Percentiles rank a stretch among this genome's conserved stretches.
Conservation (phyloP, 805 yeast genomes). For the Saturnispora kantuleensis region DNA sequence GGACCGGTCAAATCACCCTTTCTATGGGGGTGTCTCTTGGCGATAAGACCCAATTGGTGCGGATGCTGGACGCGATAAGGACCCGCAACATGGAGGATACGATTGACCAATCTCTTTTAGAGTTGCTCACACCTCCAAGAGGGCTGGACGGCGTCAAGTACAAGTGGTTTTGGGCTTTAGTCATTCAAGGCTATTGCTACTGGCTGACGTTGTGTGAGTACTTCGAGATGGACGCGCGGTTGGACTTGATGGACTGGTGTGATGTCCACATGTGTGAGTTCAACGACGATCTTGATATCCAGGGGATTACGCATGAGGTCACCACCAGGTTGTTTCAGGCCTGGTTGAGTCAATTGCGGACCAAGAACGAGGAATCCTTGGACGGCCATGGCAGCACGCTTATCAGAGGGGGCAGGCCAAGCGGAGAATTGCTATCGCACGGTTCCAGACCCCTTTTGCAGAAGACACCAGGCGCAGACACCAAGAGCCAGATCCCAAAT, state of each 20-base stretch:
- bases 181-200: neutral
- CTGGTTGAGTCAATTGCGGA: neutral
- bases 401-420: neutral
- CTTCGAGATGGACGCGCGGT: neutral
- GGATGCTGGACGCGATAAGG: neutral
- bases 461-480: neutral
- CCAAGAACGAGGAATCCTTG: neutral
- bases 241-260: neutral
- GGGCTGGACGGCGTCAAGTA: conserved; percentile 3
- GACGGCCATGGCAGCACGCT: neutral
- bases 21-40: neutral
- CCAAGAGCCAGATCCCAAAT: conserved; percentile 8
- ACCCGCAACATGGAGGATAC: neutral
- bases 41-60: neutral
- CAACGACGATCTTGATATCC: neutral
- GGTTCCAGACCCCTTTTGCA: conserved; percentile 2
- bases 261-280: neutral
- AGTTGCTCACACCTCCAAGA: neutral
- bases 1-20: too few relatives aligned
- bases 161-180: conserved; percentile 8
- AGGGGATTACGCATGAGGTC: neutral
- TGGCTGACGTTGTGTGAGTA: conserved; percentile 4
- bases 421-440: neutral
- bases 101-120: neutral
- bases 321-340: neutral